Conservation (phyloP, 179 eudicot species). For the Beta lomatogona region DNA sequence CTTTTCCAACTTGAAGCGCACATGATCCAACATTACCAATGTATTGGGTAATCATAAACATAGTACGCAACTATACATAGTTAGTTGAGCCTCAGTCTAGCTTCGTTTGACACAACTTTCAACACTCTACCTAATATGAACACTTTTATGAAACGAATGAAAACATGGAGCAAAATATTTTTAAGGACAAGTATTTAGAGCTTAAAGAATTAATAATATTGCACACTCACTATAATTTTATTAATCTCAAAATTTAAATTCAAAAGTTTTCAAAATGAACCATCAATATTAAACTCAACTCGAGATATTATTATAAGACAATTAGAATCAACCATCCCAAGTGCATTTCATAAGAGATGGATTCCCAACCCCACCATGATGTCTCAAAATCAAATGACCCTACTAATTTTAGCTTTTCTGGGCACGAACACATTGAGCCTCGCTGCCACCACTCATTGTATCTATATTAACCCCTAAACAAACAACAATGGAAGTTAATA, state of each 20-base stretch:
- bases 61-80: no score
- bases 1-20: neutral
- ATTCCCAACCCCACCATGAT: neutral
- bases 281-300: no score
- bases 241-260: no score
- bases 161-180: no score
- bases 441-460: neutral
- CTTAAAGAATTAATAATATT: no score
- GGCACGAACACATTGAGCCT: neutral
- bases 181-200: no score
- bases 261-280: no score
- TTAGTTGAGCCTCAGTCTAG: constrained; percentile 3
- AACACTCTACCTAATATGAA: neutral
- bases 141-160: no score
- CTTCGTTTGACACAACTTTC: neutral
- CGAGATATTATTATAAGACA: no score
- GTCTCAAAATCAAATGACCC: neutral
- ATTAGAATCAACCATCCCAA: no score
- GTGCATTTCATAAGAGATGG: neutral
- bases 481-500: constrained; percentile 19
- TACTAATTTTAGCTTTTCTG: neutral
- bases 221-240: no score
- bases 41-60: neutral
- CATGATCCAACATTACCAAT: neutral
- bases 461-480: constrained; percentile 14